Base-by-base conservation (phyloP, 192 early-diverging fungal genomes). In the Gonapodya prolifera region DNA sequence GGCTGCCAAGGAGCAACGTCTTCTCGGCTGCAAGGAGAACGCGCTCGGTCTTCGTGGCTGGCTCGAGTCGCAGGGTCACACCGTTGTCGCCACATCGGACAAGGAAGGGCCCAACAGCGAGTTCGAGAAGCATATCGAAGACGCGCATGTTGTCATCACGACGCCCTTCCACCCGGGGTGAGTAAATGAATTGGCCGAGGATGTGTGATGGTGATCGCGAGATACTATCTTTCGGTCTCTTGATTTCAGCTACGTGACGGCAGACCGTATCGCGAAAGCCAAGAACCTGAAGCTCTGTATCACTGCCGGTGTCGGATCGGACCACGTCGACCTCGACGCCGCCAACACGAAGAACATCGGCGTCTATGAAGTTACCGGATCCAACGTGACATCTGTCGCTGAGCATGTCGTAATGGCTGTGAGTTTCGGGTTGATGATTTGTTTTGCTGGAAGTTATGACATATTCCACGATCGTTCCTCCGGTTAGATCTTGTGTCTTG, bases 271-370 rank as follows among this genome's bases (percentile, higher is more conserved):
- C 16, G 45, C 34, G 29, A 80, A 69, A 30, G 79, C 79, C 45
- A 80, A 80, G n/a, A 80, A 80, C 35, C 77, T 80, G 33, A 80
- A 80, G 78, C 23, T 80, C 17, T 34, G 33, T 13, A 33, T 80
- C 45, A 80, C 79, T 28, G 78, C 78, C 30, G 79, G 79, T 61
- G 76, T 80, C 1, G 79, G 79, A n/a, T 36, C 34, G 8, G 79
- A 80, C 35, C 79, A 80, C 77, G 70, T 77, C 34, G 8, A 79
- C 17, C 29, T 79, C 18, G 29, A 8, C n/a, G 0, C n/a, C 23
- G 71, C 75, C 29, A 13, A 30, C 28, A 35, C 77, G 1, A 35
- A 29, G 28, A 30, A 79, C 1, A 13, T 80, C 34, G 31, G 76
- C 1, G 79, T 80, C 30, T 31, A 35, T 33, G 79, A 80, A 80